These are phyloP conservation scores for Magnaporthiopsis incrustans DNA, from an alignment of 2,329 filamentous ascomycete species.

Conservation along the genomic window DNA sequence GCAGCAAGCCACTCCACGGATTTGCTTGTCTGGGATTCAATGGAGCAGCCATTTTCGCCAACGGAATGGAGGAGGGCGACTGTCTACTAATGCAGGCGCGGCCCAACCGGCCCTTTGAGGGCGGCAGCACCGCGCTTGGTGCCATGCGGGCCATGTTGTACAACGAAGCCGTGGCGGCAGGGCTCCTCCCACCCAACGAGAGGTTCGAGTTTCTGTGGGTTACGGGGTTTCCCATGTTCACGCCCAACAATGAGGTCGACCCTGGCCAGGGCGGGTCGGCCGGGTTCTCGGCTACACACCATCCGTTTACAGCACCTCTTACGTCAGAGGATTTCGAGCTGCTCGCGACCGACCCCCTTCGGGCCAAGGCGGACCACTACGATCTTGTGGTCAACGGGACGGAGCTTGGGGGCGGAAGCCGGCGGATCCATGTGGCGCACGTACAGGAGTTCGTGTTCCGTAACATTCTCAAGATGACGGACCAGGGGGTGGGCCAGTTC, in stretches of 20 bases:
- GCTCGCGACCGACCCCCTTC: conserved; percentile 62
- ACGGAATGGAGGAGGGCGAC: conserved; percentile 58
- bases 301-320: conserved; percentile 89
- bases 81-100: conserved; percentile 77
- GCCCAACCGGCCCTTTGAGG: conserved; percentile 52
- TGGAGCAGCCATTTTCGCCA: conserved; percentile 44
- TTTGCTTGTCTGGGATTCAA: conserved; percentile 72
- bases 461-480: conserved; percentile 71
- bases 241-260: conserved; percentile 55
- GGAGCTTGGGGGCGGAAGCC: conserved; percentile 86
- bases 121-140: conserved; percentile 66
- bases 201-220: conserved; percentile 75
- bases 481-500: conserved; percentile 70
- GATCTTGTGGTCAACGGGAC: conserved; percentile 94
- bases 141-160: conserved; percentile 64
- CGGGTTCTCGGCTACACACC: conserved; percentile 81
- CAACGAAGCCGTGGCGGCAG: conserved; percentile 56
- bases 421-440: conserved; percentile 78
- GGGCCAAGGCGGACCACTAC: conserved; percentile 79
- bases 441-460: conserved; percentile 82
- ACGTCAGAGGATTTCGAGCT: conserved; percentile 63
- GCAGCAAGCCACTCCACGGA: conserved; percentile 64
- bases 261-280: conserved; percentile 76
- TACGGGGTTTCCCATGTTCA: conserved; percentile 86
- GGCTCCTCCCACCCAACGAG: conserved; percentile 39